Base-by-base conservation (phyloP, 441 rosid species). In the Populus trichocarpa region DNA sequence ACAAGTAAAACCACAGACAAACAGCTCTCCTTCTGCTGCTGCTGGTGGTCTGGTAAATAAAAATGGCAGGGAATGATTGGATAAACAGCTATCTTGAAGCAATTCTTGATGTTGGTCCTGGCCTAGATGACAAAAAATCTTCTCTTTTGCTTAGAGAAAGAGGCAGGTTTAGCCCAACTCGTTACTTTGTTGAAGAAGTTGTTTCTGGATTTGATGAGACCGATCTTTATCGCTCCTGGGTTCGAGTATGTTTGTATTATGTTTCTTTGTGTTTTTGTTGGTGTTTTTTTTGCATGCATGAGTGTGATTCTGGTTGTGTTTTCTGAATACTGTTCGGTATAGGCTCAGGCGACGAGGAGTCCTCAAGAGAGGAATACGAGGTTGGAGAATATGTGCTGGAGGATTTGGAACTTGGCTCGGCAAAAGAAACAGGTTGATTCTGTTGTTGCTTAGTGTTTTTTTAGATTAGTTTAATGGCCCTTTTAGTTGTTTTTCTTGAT, bases 61-160 rank as follows among this genome's bases (percentile, higher is more conserved):
- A 63, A 82, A 96, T 96, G 99, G 99, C 98, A 65, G 98, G 99
- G n/a, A 97, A 97, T 85, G 99, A 97, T 77, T 97, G 99, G 99
- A 86, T 94, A 6, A 93, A 93, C 91, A 93, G 99, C 76, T 97
- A 97, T 84, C 83, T 97, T 50, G 99, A 97, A 80, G 98, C 99
- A 74, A 97, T 97, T 67, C 92, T 97, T 18, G 99, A 97, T 81
- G 99, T 95, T 1, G 99, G 98, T 13, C 97, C 93, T 0, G 92
- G 89, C 0, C 93, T 95, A 7, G 99, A 92, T 53, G 99, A 95
- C 71, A 90, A 78, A 73, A 92, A 90, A 65, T 86, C 99, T 7
- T 95, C 99, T 25, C 85, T 97, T 79, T 86, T 97, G 84, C 92
- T 97, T 2, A 80, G 99, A 42, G 99, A 95, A 83, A 85, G 99